Conservation (phyloP, 176 grass and related monocot species). For the Triticum turgidum region DNA sequence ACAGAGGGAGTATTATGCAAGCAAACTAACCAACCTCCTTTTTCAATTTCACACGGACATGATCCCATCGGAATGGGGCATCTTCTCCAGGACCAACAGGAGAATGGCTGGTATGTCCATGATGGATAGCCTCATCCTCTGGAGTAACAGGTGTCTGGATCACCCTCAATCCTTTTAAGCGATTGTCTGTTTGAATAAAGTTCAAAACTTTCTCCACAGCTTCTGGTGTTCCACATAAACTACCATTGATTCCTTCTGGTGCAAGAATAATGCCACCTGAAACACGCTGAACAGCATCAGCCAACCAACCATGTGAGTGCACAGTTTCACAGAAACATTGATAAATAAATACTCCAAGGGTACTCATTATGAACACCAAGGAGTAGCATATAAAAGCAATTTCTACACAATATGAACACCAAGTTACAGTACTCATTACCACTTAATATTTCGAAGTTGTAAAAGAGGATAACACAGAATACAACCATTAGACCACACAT, state of each 20-base stretch:
- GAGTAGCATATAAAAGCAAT: background rate
- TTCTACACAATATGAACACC: background rate
- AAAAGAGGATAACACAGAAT: background rate
- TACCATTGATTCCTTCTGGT: conserved; percentile 92
- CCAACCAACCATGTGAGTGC: conserved; percentile 27
- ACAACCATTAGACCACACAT: background rate
- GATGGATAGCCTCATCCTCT: conserved; percentile 95
- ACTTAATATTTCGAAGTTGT: background rate
- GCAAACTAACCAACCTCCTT: conserved; percentile 68
- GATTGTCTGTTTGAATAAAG: conserved; percentile 76
- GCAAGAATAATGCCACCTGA: conserved; percentile 99
- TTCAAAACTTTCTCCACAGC: conserved; percentile 71
- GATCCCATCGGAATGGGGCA: conserved; percentile 94
- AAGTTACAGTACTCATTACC: background rate
- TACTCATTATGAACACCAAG: too few relatives aligned
- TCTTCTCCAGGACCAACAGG: conserved; percentile 91
- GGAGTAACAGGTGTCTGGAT: conserved; percentile 89
- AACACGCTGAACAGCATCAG: conserved; percentile 72
- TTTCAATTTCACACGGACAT: conserved; percentile 98
- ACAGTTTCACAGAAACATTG: background rate
- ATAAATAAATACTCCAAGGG: background rate
- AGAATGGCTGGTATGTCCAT: conserved; percentile 82
- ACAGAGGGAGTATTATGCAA: background rate
- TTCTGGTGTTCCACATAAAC: conserved; percentile 72
- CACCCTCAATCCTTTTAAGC: conserved; percentile 76